A percentile compares a stretch with the other conserved stretches of the same genome.
Conservation (phyloP, 176 grass and related monocot species). For the Phoenix dactylifera region DNA sequence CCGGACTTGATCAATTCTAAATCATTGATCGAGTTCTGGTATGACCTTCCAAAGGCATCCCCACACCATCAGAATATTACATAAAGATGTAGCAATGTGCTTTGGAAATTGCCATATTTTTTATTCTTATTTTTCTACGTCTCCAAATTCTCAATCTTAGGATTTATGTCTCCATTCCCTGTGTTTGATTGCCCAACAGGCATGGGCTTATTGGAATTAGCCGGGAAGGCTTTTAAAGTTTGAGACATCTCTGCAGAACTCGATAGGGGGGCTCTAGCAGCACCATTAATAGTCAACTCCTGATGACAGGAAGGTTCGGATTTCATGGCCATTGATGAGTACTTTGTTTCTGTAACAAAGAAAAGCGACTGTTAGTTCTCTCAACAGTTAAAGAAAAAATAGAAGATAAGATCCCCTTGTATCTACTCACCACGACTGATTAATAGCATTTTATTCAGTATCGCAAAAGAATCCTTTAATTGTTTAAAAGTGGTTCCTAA, state of each 20-base stretch:
- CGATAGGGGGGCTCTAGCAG: background rate
- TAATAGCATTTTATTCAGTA: no score
- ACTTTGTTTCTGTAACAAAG: slow-evolving; percentile 5
- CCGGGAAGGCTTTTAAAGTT: background rate
- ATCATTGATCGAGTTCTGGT: slow-evolving; percentile 32
- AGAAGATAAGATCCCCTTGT: no score
- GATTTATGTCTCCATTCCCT: slow-evolving; percentile 4
- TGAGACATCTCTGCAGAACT: slow-evolving; percentile 4
- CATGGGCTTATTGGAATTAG: slow-evolving; percentile 4
- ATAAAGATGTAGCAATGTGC: slow-evolving; percentile 20
- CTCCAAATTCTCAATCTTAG: background rate
- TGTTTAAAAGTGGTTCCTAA: no score
- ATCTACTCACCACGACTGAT: no score
- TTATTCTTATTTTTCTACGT: slow-evolving; percentile 1
- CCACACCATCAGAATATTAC: slow-evolving; percentile 24
- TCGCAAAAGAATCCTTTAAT: no score
- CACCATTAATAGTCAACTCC: background rate
- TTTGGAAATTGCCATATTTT: slow-evolving; percentile 23
- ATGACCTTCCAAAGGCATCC: slow-evolving; percentile 28
- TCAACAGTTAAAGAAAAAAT: background rate
- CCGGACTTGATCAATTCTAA: slow-evolving; percentile 26
- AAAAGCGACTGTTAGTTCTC: background rate
- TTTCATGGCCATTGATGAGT: background rate
- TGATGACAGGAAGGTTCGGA: slow-evolving; percentile 1
- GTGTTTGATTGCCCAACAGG: background rate